Percentiles rank a stretch among this genome's conserved stretches.
Evolutionary conservation across 163 green algal genomes (phyloP).

Genomic region (Trebouxia gelatinosa): DNA sequence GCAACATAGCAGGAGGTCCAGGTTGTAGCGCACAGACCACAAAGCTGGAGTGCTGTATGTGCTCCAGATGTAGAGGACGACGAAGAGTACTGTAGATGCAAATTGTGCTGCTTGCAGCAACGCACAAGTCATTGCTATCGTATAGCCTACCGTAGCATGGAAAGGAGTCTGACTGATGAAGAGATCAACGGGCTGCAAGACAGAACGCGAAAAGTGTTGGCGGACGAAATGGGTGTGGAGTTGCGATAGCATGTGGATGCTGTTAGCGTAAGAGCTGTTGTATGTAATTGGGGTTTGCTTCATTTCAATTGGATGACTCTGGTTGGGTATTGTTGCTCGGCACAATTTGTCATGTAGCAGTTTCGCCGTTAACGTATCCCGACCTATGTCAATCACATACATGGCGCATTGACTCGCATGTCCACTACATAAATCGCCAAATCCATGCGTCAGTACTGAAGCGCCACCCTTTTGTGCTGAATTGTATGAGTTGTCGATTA

Average conservation of each 20-base stretch:
- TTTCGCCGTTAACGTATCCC: too few relatives aligned
- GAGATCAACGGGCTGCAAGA: slow-evolving; percentile 97
- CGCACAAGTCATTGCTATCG: slow-evolving; percentile 94
- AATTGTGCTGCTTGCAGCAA: slow-evolving; percentile 54
- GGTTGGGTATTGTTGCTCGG: too few relatives aligned
- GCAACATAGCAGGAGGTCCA: slow-evolving; percentile 65
- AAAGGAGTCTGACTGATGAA: slow-evolving; percentile 88
- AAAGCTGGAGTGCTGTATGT: slow-evolving; percentile 65
- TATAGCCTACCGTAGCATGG: slow-evolving; percentile 87
- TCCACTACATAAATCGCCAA: too few relatives aligned
- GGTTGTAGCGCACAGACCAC: slow-evolving; percentile 48
- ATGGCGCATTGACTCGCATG: too few relatives aligned
- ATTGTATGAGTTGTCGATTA: too few relatives aligned
- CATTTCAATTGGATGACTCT: too few relatives aligned
- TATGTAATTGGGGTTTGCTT: too few relatives aligned
- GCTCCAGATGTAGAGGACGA: slow-evolving; percentile 79
- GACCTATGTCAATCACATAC: too few relatives aligned
- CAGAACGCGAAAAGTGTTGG: slow-evolving; percentile 47
- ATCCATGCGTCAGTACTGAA: too few relatives aligned
- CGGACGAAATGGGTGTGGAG: slow-evolving; percentile 63
- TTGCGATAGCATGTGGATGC: slow-evolving; percentile 65
- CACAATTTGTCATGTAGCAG: too few relatives aligned
- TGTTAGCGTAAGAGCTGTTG: too few relatives aligned
- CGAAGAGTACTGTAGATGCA: slow-evolving; percentile 58
- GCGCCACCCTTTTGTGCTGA: too few relatives aligned